Base-by-base conservation (phyloP, 2,329 filamentous ascomycete species). In the Sporothrix curviconia region DNA sequence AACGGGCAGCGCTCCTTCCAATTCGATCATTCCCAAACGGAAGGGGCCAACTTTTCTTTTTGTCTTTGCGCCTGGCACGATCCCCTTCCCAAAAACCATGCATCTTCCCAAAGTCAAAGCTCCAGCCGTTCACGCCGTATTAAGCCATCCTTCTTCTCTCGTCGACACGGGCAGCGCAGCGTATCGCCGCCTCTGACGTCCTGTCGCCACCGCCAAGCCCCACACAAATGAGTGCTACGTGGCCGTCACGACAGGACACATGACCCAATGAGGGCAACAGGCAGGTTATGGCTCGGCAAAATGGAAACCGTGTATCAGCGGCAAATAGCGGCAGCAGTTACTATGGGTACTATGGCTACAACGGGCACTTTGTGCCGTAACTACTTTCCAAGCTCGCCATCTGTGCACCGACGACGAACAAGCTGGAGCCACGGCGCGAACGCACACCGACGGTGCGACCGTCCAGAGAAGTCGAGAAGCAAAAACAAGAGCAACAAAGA, bases 121-220 rank as follows among this genome's bases (percentile, higher is more conserved):
- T n/a, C n/a, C 28, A 44, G 50, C 3, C 52, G 19, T 36, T 76
- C 80, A 52, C 72, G 78, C 6, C 73, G 67, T 36, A 70, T 76
- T 49, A 70, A 80, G 17, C 68, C 74, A 1, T 68, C 71, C 4
- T 64, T 71, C 14, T 64, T 71, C 28, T 66, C 64, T 8, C 62
- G 63, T 24, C 55, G 58, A 30, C 52, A 39, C 22, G 25, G 25
- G 14, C 34, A 43, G n/a, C 64, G 66, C n/a, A 66, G 65, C 39
- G 56, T 62, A 2, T 68, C 69, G 3, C 66, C 68, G 9, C 66
- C 66, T 0, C 52, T 70, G 19, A 69, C 67, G 0, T 68, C 66
- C 65, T 69, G 9, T 66, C 65, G 2, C 66, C 68, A 1, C 66
- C 65, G 3, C 64, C 66, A 24, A 66, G 64, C 52, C 52, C 60